These are phyloP conservation scores for Acmispon strigosus DNA, from an alignment of 306 rosid species.

Conservation along the genomic window DNA sequence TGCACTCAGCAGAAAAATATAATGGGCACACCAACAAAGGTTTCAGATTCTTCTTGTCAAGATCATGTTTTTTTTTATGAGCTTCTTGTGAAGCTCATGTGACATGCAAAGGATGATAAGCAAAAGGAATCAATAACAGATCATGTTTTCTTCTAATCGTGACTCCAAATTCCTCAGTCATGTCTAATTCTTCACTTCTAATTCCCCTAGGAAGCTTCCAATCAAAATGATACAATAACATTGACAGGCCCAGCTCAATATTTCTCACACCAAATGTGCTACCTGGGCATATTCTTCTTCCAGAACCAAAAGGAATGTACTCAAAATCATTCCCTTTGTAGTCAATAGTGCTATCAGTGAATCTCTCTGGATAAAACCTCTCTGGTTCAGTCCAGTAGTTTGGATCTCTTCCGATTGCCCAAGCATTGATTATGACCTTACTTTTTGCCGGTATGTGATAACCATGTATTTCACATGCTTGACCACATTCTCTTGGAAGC, in stretches of 20 bases:
- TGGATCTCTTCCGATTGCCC: conserved; percentile 40
- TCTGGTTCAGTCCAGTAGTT: conserved; percentile 21
- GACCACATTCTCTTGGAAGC: conserved; percentile 23
- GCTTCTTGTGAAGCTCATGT: not conserved
- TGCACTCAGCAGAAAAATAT: not conserved
- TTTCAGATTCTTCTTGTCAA: not conserved
- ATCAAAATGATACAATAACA: conserved; percentile 22
- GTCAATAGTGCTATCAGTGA: conserved; percentile 4
- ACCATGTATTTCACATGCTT: conserved; percentile 21
- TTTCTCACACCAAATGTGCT: conserved; percentile 14
- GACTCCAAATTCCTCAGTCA: conserved; percentile 23
- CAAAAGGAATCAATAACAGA: not conserved
- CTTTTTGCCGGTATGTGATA: conserved; percentile 23
- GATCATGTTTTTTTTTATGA: too few relatives aligned
- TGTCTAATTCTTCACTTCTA: conserved; percentile 8
- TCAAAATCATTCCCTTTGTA: conserved; percentile 18
- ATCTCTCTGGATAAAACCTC: conserved; percentile 28
- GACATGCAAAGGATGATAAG: not conserved
- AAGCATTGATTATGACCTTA: conserved; percentile 16
- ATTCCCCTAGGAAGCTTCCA: conserved; percentile 23
- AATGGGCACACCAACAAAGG: not conserved
- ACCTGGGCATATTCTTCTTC: conserved; percentile 33
- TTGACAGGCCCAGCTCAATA: conserved; percentile 9
- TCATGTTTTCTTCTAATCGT: conserved; percentile 15
- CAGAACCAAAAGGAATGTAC: conserved; percentile 34